These are phyloP conservation scores for thale cress (Arabidopsis thaliana) DNA, from an alignment of 345 rosid species.

Conservation along the genomic window DNA sequence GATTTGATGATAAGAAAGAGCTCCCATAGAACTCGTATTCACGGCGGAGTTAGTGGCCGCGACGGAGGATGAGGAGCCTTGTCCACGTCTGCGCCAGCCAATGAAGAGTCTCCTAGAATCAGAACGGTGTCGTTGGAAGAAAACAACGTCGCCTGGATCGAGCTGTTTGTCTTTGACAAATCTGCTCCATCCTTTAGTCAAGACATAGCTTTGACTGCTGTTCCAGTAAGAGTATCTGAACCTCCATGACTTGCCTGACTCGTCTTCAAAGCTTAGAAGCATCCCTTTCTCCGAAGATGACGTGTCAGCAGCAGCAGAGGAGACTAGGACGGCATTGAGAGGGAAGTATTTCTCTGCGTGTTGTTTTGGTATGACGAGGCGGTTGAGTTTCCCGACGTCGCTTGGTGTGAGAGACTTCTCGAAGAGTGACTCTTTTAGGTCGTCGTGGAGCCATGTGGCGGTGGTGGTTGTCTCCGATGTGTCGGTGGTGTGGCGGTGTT, in stretches of 20 bases:
- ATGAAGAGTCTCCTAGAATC: constrained; percentile 65
- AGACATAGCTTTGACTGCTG: constrained; percentile 82
- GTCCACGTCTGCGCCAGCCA: constrained; percentile 67
- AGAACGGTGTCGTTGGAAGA: constrained; percentile 60
- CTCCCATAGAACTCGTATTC: constrained; percentile 16
- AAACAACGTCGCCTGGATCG: constrained; percentile 77
- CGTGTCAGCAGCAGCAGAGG: constrained; percentile 15
- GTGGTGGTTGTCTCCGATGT: constrained; percentile 34
- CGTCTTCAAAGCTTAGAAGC: constrained; percentile 80
- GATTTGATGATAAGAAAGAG: constrained; percentile 34
- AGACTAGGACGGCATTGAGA: constrained; percentile 46
- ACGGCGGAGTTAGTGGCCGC: neutral
- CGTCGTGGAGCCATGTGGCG: constrained; percentile 35
- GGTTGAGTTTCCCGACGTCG: constrained; percentile 92
- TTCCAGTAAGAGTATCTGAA: constrained; percentile 89
- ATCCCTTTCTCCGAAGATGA: constrained; percentile 45
- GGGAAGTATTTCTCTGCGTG: constrained; percentile 91
- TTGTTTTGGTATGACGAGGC: constrained; percentile 85
- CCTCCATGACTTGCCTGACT: constrained; percentile 77
- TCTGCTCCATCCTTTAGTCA: constrained; percentile 93
- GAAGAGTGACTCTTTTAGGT: constrained; percentile 60
- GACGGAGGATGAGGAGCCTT: constrained; percentile 30
- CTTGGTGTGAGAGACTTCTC: constrained; percentile 86
- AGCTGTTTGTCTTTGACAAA: constrained; percentile 88
- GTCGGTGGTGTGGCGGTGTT: constrained; percentile 48